Conservation (phyloP, 129 eudicot genomes). For the Silybum marianum region DNA sequence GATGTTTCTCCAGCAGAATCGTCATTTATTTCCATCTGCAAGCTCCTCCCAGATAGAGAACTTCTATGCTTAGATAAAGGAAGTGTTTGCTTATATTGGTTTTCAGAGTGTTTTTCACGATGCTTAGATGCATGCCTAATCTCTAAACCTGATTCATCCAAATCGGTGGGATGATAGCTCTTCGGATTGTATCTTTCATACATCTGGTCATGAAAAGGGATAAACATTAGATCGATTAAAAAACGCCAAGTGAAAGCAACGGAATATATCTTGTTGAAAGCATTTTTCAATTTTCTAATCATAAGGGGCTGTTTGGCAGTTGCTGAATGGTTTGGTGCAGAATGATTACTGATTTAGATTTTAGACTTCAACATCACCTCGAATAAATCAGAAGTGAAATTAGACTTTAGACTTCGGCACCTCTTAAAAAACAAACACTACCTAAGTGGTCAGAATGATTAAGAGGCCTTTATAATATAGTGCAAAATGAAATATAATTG, state of each 20-base stretch:
- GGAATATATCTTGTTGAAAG: neutral
- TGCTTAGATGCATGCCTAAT: slow-evolving; percentile 41
- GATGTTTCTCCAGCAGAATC: slow-evolving; percentile 49
- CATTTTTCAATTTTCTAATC: slow-evolving; percentile 2
- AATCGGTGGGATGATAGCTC: slow-evolving; percentile 39
- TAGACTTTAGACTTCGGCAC: too few relatives aligned
- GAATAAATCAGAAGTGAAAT: too few relatives aligned
- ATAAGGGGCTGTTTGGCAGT: neutral
- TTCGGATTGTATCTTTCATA: slow-evolving; percentile 45
- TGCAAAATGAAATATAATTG: too few relatives aligned
- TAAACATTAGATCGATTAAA: slow-evolving; percentile 13
- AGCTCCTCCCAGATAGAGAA: slow-evolving; percentile 39
- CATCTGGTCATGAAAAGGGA: slow-evolving; percentile 43
- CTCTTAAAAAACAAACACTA: too few relatives aligned
- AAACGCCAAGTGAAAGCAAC: neutral
- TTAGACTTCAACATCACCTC: too few relatives aligned
- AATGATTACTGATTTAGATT: too few relatives aligned
- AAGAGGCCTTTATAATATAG: too few relatives aligned
- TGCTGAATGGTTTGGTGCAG: too few relatives aligned
- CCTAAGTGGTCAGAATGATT: too few relatives aligned
- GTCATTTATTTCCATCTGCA: slow-evolving; percentile 43
- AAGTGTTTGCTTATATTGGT: slow-evolving; percentile 34
- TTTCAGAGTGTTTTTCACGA: slow-evolving; percentile 39
- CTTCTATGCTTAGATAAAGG: slow-evolving; percentile 36
- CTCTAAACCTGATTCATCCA: slow-evolving; percentile 50